Base-by-base conservation (phyloP, 1,284 basidiomycete species). In the Malassezia furfur region DNA sequence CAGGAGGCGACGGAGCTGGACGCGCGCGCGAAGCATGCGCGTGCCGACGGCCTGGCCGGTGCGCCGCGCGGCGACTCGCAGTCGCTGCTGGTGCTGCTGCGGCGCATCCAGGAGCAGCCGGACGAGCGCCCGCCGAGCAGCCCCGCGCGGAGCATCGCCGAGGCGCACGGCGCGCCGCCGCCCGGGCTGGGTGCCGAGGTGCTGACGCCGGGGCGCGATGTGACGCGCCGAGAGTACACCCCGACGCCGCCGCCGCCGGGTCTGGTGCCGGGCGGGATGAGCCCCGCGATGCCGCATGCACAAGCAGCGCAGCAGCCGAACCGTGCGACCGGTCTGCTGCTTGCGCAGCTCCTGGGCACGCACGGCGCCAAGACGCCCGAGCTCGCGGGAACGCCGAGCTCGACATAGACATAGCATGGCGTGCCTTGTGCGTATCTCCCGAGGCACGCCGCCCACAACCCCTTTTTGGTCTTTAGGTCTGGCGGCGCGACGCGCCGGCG, bases 271-370 rank as follows among this genome's bases (percentile, higher is more conserved):
- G 12, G 17, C 30, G 15, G 28, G 9, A 19, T 7, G n/a, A 14
- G 14, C 14, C 40, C 22, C 11, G 21, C 40, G 14, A 40, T 22
- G 17, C 38, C 38, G 38, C 17, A 10, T n/a, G 17, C 38, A 2
- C 25, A 28, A 7, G 17, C 38, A n/a, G 22, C 49, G n/a, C 25
- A 22, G 21, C 19, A 52, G 49, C 55, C 55, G 19, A 52, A 43
- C 22, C n/a, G 45, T 28, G 55, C 50, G 7, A 57, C 61, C 5
- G 68, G 70, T 32, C 63, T 69, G 45, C 62, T 70, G 8, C 56
- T 72, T 39, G 70, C 68, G n/a, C 70, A 72, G 50, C 45, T 72
- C 41, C 62, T 72, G n/a, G 55, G 55, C 22, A 52, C 43, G 19
- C 55, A 50, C 35, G 39, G 47, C n/a, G 35, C 48, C n/a, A 41